Evolutionary conservation across 2,329 filamentous ascomycete genomes (phyloP).

Genomic region (Mollisia scopiformis): DNA sequence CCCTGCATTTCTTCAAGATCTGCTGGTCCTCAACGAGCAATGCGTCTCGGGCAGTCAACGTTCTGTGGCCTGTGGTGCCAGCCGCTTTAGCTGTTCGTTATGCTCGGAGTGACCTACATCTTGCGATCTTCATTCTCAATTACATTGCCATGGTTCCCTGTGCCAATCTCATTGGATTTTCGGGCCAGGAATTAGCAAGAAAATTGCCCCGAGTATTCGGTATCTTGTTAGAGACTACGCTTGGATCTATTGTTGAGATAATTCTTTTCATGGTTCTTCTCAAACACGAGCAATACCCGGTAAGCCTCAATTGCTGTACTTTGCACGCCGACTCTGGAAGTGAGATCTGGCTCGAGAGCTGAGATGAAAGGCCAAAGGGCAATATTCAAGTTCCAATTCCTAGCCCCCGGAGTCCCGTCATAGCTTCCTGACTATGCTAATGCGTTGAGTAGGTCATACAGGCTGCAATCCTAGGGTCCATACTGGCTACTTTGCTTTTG

Average conservation of each 20-base stretch:
- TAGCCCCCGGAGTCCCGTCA: too few relatives aligned
- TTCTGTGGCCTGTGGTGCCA: constrained; percentile 77
- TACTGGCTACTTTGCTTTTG: constrained; percentile 80
- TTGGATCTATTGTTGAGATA: constrained; percentile 80
- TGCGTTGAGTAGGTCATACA: too few relatives aligned
- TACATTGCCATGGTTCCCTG: constrained; percentile 80
- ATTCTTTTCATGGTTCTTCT: constrained; percentile 81
- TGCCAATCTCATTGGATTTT: constrained; percentile 76
- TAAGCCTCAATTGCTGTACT: constrained; percentile 79
- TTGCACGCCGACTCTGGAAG: too few relatives aligned
- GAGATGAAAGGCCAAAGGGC: too few relatives aligned
- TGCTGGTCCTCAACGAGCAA: constrained; percentile 65
- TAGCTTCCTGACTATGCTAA: too few relatives aligned
- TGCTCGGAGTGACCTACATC: constrained; percentile 55
- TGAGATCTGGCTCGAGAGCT: too few relatives aligned
- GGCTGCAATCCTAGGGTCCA: constrained; percentile 81
- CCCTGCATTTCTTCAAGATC: constrained; percentile 64
- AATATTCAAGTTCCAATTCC: too few relatives aligned
- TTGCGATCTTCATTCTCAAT: constrained; percentile 69
- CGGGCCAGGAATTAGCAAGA: constrained; percentile 70
- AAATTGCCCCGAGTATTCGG: constrained; percentile 77
- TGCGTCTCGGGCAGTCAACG: constrained; percentile 66
- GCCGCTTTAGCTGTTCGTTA: constrained; percentile 68
- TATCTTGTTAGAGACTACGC: constrained; percentile 61
- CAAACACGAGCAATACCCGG: constrained; percentile 56